Conservation (phyloP, 2,329 filamentous ascomycete species). For the Verticillium tricorpus region DNA sequence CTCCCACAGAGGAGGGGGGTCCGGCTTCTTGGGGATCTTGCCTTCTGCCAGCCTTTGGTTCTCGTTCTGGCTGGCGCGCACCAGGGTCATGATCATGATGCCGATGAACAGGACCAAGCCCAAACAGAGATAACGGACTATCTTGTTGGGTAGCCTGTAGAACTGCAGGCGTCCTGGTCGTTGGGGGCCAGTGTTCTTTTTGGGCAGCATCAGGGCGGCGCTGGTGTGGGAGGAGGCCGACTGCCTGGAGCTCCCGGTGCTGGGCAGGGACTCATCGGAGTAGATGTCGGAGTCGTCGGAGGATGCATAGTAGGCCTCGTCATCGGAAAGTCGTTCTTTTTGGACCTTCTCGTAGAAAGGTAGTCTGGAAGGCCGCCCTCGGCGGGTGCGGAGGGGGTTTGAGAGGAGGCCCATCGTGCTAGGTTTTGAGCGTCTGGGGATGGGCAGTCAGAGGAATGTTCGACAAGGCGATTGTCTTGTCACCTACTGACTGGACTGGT, state of each 20-base stretch:
- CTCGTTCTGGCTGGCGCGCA: conserved; percentile 68
- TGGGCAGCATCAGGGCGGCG: conserved; percentile 40
- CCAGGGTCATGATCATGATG: conserved; percentile 71
- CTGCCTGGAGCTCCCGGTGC: conserved; percentile 50
- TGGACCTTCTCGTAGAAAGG: conserved; percentile 46
- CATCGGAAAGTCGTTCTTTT: conserved; percentile 49
- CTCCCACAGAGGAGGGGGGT: conserved; percentile 73
- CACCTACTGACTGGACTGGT: not conserved
- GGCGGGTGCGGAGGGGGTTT: conserved; percentile 42
- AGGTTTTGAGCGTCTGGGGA: not conserved
- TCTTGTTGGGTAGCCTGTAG: conserved; percentile 65
- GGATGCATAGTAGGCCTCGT: conserved; percentile 42
- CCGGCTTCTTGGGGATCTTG: conserved; percentile 52
- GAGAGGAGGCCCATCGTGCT: conserved; percentile 45
- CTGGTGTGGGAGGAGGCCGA: conserved; percentile 39
- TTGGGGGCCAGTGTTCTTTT: conserved; percentile 26
- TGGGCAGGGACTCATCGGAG: conserved; percentile 37
- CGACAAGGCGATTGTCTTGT: not conserved
- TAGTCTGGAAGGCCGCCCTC: conserved; percentile 34
- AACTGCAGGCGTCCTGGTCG: conserved; percentile 30
- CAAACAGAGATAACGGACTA: conserved; percentile 75
- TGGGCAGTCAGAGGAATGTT: not conserved
- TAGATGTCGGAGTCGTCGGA: conserved; percentile 38
- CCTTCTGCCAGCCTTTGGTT: conserved; percentile 56
- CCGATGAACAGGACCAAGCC: conserved; percentile 64